Conservation (phyloP, 495 filamentous ascomycete species). For the Penicillium argentinense region DNA sequence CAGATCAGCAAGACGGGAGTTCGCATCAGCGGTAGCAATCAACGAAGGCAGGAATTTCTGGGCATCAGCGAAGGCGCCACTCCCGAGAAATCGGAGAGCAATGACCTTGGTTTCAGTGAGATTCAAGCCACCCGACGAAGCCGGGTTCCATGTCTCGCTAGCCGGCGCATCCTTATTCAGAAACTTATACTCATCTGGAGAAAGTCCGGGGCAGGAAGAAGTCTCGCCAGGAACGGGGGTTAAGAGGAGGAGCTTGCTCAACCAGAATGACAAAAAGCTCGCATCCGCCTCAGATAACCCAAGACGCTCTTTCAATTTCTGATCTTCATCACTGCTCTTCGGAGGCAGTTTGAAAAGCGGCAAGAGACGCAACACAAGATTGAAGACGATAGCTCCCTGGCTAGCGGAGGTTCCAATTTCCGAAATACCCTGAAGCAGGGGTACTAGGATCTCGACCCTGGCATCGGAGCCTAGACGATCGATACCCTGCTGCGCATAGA, state of each 20-base stretch:
- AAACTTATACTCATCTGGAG: constrained; percentile 69
- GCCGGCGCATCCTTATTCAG: constrained; percentile 56
- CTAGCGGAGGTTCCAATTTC: constrained; percentile 59
- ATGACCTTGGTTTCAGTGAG: constrained; percentile 64
- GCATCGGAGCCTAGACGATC: constrained; percentile 63
- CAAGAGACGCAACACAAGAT: constrained; percentile 75
- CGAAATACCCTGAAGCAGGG: constrained; percentile 69
- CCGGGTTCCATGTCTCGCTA: constrained; percentile 68
- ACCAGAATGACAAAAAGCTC: constrained; percentile 69
- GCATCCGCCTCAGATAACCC: constrained; percentile 72
- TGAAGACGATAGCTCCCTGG: constrained; percentile 76
- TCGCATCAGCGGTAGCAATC: constrained; percentile 76
- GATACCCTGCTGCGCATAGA: constrained; percentile 86
- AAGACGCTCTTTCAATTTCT: constrained; percentile 60
- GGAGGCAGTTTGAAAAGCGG: constrained; percentile 68
- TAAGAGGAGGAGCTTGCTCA: constrained; percentile 78
- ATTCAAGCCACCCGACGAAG: constrained; percentile 60
- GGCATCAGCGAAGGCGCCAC: constrained; percentile 76
- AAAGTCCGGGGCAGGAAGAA: constrained; percentile 66
- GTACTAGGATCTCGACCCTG: constrained; percentile 67
- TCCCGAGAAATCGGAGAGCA: constrained; percentile 69
- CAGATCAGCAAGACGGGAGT: constrained; percentile 74
- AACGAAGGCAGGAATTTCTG: constrained; percentile 83
- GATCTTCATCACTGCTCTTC: constrained; percentile 77
- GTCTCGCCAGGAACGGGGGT: constrained; percentile 40